These are phyloP conservation scores for Arthrobotrys musiformis DNA, from an alignment of 2,329 filamentous ascomycete species.

Conservation along the genomic window DNA sequence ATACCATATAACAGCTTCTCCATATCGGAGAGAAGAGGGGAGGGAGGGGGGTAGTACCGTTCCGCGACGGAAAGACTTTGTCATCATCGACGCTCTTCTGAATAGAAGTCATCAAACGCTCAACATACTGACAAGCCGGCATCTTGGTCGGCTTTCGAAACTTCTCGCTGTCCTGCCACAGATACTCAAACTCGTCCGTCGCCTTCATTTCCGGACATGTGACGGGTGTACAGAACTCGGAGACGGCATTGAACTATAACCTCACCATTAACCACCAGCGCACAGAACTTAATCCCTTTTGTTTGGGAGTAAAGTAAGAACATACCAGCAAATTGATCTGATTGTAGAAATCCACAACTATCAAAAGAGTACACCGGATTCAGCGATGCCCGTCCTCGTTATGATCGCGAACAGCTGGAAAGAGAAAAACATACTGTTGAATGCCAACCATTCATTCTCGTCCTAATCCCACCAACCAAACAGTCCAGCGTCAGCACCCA, in stretches of 20 bases:
- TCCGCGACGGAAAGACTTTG: conserved; percentile 90
- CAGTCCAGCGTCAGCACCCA: not conserved
- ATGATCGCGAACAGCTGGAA: not conserved
- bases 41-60: conserved; percentile 68
- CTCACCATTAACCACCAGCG: not conserved
- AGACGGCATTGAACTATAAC: conserved; percentile 87
- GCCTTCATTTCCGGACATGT: conserved; percentile 99
- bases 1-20: too few species aligned
- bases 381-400: not conserved
- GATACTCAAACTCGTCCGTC: conserved; percentile 99
- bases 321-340: conserved; percentile 90
- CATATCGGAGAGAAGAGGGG: not conserved
- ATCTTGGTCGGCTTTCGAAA: conserved; percentile 98
- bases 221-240: conserved; percentile 97
- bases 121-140: conserved; percentile 95
- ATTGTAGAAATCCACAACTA: conserved; percentile 99
- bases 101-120: conserved; percentile 97
- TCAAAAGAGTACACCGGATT: not conserved
- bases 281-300: not conserved
- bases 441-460: conserved; percentile 96
- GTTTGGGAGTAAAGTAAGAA: not conserved
- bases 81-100: conserved; percentile 96
- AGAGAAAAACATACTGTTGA: conserved; percentile 77
- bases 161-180: conserved; percentile 96
- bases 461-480: conserved; percentile 67